phyloP scores from a whole-genome alignment of 352 stramenopile species.

The Pythium phragmitis region DNA sequence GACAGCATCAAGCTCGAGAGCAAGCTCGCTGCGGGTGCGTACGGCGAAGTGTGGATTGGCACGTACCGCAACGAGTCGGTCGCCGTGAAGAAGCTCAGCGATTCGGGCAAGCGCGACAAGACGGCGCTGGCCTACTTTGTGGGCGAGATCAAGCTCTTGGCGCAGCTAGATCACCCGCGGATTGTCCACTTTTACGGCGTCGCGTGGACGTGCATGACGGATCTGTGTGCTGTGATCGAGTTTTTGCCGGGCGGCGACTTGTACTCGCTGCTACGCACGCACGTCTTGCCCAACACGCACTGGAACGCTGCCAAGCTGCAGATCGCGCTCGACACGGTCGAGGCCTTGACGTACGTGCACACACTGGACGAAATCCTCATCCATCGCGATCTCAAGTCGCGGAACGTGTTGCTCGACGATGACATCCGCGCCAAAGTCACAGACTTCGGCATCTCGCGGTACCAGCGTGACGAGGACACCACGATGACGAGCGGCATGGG shows the following conservation, averaged over 20 bases:
- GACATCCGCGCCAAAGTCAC: constrained; percentile 35
- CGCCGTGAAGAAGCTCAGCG: constrained; percentile 60
- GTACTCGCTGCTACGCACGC: constrained; percentile 29
- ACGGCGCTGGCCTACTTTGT: constrained; percentile 22
- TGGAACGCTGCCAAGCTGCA: constrained; percentile 32
- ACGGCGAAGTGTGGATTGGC: constrained; percentile 73
- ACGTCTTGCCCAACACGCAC: constrained; percentile 8
- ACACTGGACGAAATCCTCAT: constrained; percentile 30
- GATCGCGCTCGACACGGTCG: constrained; percentile 35
- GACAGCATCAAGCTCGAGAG: constrained; percentile 58
- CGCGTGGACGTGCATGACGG: constrained; percentile 33
- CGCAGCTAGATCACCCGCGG: constrained; percentile 33
- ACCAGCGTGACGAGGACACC: constrained; percentile 27
- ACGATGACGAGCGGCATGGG: constrained; percentile 32
- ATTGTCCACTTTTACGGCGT: constrained; percentile 38
- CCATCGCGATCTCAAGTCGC: constrained; percentile 37
- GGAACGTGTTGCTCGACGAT: constrained; percentile 36
- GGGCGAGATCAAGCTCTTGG: constrained; percentile 31
- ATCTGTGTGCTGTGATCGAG: constrained; percentile 34
- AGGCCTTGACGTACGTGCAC: constrained; percentile 34
- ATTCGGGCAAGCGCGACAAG: constrained; percentile 26
- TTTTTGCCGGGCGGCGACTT: constrained; percentile 38
- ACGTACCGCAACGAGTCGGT: constrained; percentile 51
- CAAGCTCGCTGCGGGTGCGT: constrained; percentile 60
- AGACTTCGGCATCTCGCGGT: constrained; percentile 34